These are phyloP conservation scores for Penicillium paradoxum DNA, from an alignment of 495 filamentous ascomycete genomes.

Conservation along the genomic window DNA sequence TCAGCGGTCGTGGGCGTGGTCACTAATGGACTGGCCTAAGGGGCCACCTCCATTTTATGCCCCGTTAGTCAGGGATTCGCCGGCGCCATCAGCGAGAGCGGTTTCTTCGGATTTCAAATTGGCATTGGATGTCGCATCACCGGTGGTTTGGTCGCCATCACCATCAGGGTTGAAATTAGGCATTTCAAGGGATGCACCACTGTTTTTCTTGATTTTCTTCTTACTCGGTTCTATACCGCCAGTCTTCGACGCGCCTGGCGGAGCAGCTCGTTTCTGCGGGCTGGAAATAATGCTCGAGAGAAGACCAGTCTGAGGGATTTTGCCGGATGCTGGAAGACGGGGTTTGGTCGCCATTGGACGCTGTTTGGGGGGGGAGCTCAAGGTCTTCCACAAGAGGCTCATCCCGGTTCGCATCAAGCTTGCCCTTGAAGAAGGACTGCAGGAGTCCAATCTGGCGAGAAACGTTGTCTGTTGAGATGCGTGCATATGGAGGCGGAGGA, in stretches of 20 bases:
- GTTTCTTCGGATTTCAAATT: conserved; percentile 21
- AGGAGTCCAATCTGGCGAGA: conserved; percentile 77
- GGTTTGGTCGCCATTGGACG: conserved; percentile 66
- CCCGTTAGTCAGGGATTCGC: conserved; percentile 34
- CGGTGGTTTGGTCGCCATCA: conserved; percentile 21
- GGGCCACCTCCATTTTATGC: conserved; percentile 4
- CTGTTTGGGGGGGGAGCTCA: conserved; percentile 87
- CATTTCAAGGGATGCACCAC: conserved; percentile 30
- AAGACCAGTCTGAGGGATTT: conserved; percentile 55
- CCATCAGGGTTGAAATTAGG: conserved; percentile 30
- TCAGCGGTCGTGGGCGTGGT: background rate
- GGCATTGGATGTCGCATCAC: conserved; percentile 15
- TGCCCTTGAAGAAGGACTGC: conserved; percentile 82
- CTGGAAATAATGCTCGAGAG: conserved; percentile 44
- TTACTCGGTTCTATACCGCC: conserved; percentile 39
- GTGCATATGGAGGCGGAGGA: conserved; percentile 66
- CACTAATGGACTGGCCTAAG: background rate
- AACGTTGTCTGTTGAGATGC: conserved; percentile 75
- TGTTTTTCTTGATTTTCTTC: conserved; percentile 47
- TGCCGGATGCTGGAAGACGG: conserved; percentile 88
- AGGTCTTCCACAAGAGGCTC: conserved; percentile 89
- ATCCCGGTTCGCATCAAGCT: conserved; percentile 75
- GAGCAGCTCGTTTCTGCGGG: conserved; percentile 76
- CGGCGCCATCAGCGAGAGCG: conserved; percentile 8
- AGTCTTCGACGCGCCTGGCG: conserved; percentile 24